Evolutionary conservation across 768 basidiomycete genomes (phyloP).

Genomic region (Sporobolomyces pararoseus): DNA sequence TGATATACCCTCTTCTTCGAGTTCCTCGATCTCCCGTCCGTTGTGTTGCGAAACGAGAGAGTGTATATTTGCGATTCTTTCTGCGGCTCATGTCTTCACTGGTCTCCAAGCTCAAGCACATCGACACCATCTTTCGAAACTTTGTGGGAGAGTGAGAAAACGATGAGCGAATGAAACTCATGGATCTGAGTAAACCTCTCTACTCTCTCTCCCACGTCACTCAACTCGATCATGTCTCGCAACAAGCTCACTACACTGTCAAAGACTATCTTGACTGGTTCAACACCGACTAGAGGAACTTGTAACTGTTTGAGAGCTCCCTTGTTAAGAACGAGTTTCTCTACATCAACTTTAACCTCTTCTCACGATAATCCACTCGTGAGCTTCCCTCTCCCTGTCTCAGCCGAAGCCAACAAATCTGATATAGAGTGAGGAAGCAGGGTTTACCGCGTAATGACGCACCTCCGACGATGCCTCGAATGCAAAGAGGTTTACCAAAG

Average conservation of each 20-base stretch:
- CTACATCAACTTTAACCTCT: not conserved
- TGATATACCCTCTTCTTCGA: too few species aligned
- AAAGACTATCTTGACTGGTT: not conserved
- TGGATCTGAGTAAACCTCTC: too few species aligned
- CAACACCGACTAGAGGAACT: not conserved
- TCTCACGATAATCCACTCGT: conserved; percentile 45
- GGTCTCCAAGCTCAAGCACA: too few species aligned
- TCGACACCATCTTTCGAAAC: too few species aligned
- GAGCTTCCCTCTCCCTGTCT: too few species aligned
- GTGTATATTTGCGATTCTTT: too few species aligned
- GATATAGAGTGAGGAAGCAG: conserved; percentile 38
- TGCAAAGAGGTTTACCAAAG: conserved; percentile 49
- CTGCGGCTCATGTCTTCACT: too few species aligned
- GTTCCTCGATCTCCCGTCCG: too few species aligned
- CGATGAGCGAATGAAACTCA: too few species aligned
- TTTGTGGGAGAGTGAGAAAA: too few species aligned
- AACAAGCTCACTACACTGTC: not conserved
- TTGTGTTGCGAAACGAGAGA: too few species aligned
- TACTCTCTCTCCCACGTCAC: not conserved
- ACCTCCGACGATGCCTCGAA: conserved; percentile 53
- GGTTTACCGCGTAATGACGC: conserved; percentile 52
- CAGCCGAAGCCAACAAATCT: too few species aligned
- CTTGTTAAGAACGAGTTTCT: not conserved
- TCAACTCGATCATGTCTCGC: not conserved
- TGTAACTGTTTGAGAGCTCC: not conserved